Evolutionary conservation across 2,329 filamentous ascomycete genomes (phyloP), one percentile per base, ranked within the genome.

Genomic region (Stachybotrys chlorohalonatus): DNA sequence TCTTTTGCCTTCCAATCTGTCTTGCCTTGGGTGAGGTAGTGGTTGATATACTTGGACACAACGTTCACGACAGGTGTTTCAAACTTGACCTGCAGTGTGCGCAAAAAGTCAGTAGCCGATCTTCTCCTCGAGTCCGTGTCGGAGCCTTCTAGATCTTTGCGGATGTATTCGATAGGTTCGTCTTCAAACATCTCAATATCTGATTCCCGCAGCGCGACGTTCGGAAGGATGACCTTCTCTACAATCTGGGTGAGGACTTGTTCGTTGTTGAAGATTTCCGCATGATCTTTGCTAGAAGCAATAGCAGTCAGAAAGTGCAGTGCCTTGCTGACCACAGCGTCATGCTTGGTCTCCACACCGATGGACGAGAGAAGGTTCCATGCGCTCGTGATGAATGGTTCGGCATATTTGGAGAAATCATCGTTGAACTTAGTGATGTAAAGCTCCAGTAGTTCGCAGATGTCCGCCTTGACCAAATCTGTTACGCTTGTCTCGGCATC

Each of bases 161-260:
- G 83, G 66, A 99, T 99, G 68, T 95, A 99, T 70, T 99, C 94
- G 60, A 99, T 99, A 0, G 94, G 94, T 74, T 99, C 95, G 67
- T 99, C 95, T 68, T 99, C 94, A 63, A 99, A 97, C 61, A 96
- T 81, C 69, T 99, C 94, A 54, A 96, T 82, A 61, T 99, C 95
- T 0, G 92, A 94, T 65, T 96, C 94, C 60, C 95, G 85, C 57
- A 99, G 76, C 15, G 88, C 87, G 56, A 99, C 84, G 65, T 99
- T 99, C 9, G 94, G 93, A 59, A 99, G 74, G 55, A 99, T 89
- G 56, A 97, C 94, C 73, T 96, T 96, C 69, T 97, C 91, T 9
- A 96, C 89, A 53, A 99, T 89, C 68, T 96, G 88, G 16, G 85
- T 84, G 42, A 97, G 75, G 3, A 90, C 86, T 5, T 81, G 80